These are phyloP conservation scores for Solanum bukasovii DNA, from an alignment of 257 asterid species.

Conservation along the genomic window DNA sequence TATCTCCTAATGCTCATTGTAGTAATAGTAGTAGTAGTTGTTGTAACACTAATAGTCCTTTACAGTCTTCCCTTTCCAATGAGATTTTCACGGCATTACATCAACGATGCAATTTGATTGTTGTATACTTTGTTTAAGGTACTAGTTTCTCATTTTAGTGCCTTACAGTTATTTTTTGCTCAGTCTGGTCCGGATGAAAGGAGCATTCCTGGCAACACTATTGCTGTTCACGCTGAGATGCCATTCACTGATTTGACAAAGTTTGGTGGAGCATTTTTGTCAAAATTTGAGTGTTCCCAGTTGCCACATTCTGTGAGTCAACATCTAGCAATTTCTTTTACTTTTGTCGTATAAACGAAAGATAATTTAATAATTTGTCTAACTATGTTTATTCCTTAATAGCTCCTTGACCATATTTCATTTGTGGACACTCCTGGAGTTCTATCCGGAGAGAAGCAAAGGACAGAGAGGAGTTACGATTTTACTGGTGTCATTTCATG, in stretches of 20 bases:
- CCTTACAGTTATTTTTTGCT: not conserved
- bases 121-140: not conserved
- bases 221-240: constrained; percentile 80
- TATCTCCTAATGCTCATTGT: not conserved
- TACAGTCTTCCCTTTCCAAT: not conserved
- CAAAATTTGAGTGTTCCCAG: constrained; percentile 94
- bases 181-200: constrained; percentile 96
- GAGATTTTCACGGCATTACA: not conserved
- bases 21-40: not conserved
- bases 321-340: not conserved
- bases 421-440: constrained; percentile 99
- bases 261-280: constrained; percentile 86
- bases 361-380: not conserved
- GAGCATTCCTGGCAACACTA: constrained; percentile 94
- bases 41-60: not conserved
- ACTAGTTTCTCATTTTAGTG: not conserved
- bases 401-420: constrained; percentile 81
- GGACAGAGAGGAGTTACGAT: constrained; percentile 90
- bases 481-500: constrained; percentile 96
- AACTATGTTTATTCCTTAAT: not conserved
- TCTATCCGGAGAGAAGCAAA: constrained; percentile 91
- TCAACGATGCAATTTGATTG: not conserved
- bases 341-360: not conserved
- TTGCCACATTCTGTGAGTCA: constrained; percentile 91
- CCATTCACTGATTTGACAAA: constrained; percentile 72